Base-by-base conservation (phyloP, 2,329 filamentous ascomycete genomes). In the Fusarium beomiforme region DNA sequence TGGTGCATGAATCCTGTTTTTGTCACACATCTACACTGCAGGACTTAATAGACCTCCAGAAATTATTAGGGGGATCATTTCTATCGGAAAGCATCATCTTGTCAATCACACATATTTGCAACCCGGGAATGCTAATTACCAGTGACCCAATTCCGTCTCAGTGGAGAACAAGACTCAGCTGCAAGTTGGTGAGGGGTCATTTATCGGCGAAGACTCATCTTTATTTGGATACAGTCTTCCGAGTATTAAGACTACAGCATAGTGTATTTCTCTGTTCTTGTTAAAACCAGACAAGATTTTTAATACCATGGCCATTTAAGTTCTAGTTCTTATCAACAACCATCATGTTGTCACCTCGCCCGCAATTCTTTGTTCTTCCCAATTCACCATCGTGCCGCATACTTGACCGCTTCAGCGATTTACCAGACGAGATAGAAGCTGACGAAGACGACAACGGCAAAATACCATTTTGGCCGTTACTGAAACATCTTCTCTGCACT, bases 331-430 rank as follows among this genome's bases (percentile, higher is more conserved):
- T 26, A n/a, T 13, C 6, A 5, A 10, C 16, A 37, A 7, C 12
- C 11, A 9, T 21, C 11, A 44, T 12, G 4, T 74, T 75, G 73
- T 21, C 59, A 17, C 19, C 67, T 19, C 60, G 66, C 17, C 53
- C 62, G 8, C 24, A 55, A 12, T 46, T 36, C 6, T 76, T 76
- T 23, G 26, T 71, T 46, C 70, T 76, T 53, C 62, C 71, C 31
- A 76, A 69, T 24, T 74, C 69, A 3, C 37, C 42, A 16, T 66
- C 51, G 1, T 76, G 74, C 14, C 63, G 64, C 23, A 64, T 76
- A 19, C 55, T 78, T 17, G 79, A 79, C 58, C 76, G 78, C n/a
- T 79, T 79, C 61, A 79, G 77, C 47, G 64, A 77, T 42, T 70
- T 79, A 13, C 74, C 67, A 1, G 67, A 71, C 5, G 36, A 70